Evolutionary conservation across 768 basidiomycete species (phyloP).

Genomic region (Termitomyces sp.): DNA sequence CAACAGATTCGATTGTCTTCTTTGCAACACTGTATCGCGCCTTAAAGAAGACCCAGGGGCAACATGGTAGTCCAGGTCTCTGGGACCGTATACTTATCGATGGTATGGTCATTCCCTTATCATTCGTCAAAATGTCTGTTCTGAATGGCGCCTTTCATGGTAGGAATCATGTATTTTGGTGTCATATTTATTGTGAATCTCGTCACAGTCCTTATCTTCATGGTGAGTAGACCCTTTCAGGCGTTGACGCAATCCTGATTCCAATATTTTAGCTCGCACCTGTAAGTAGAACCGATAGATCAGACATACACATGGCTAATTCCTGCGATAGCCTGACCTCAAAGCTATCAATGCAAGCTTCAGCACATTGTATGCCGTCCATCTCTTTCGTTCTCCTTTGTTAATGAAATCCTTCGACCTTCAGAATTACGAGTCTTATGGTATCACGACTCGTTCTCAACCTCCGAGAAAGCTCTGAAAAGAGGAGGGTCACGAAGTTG

Average conservation of each 20-base stretch:
- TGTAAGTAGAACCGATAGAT: neutral
- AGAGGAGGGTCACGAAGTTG: neutral
- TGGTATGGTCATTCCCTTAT: neutral
- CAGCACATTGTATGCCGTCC: slow-evolving; percentile 24
- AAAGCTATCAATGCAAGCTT: slow-evolving; percentile 34
- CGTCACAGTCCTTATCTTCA: slow-evolving; percentile 1
- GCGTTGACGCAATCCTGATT: neutral
- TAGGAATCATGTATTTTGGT: slow-evolving; percentile 3
- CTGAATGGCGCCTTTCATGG: neutral
- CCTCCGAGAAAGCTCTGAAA: slow-evolving; percentile 14
- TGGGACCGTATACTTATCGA: neutral
- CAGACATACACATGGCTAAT: neutral
- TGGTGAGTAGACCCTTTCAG: neutral
- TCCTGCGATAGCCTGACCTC: slow-evolving; percentile 22
- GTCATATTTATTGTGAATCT: slow-evolving; percentile 3
- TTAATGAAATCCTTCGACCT: neutral
- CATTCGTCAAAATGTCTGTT: neutral
- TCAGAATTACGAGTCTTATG: slow-evolving; percentile 29
- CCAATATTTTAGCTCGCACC: neutral
- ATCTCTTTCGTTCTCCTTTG: neutral
- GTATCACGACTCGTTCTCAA: slow-evolving; percentile 32
- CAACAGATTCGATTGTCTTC: slow-evolving; percentile 22
- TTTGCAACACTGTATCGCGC: slow-evolving; percentile 1
- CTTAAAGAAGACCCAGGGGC: neutral
- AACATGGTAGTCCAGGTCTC: neutral